Percentiles rank a stretch among this genome's conserved stretches.
phyloP scores from a whole-genome alignment of 179 eudicot genomes.

The Dionaea muscipula region DNA sequence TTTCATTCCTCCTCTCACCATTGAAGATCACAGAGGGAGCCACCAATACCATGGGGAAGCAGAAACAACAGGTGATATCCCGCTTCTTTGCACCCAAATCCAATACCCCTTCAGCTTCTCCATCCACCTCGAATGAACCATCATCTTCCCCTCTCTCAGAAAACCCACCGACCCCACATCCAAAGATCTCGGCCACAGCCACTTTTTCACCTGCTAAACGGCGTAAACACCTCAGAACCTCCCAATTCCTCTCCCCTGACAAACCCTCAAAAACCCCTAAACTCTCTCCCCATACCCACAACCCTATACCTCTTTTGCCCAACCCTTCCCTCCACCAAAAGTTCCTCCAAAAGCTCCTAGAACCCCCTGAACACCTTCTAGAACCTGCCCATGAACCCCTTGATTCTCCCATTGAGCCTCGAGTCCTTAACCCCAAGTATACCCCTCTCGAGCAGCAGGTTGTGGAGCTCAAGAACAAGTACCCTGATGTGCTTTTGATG shows the following conservation, averaged over 20 bases:
- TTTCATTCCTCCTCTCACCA: not conserved
- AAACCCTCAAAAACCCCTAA: slow-evolving; percentile 26
- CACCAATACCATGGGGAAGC: slow-evolving; percentile 44
- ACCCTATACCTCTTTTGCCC: slow-evolving; percentile 20
- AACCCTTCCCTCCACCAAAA: slow-evolving; percentile 29
- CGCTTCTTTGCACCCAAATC: slow-evolving; percentile 83
- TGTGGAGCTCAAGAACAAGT: slow-evolving; percentile 48
- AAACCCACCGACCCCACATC: slow-evolving; percentile 35
- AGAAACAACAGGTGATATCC: slow-evolving; percentile 76
- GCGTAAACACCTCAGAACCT: slow-evolving; percentile 33
- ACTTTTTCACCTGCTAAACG: slow-evolving; percentile 70
- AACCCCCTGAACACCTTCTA: slow-evolving; percentile 33
- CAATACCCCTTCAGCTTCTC: slow-evolving; percentile 21
- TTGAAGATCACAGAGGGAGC: not conserved
- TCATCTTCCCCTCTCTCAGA: slow-evolving; percentile 14
- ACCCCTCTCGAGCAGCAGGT: slow-evolving; percentile 89
- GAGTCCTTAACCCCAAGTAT: slow-evolving; percentile 28
- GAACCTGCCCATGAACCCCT: slow-evolving; percentile 31
- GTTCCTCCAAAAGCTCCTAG: slow-evolving; percentile 33
- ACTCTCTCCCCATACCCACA: slow-evolving; percentile 24
- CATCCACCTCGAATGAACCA: slow-evolving; percentile 14
- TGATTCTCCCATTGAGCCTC: slow-evolving; percentile 10
- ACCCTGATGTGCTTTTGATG: slow-evolving; percentile 83
- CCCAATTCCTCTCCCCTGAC: slow-evolving; percentile 35
- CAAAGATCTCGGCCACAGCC: slow-evolving; percentile 63